Base-by-base conservation (phyloP, 805 yeast species). In the Saccharomycopsis sp. region DNA sequence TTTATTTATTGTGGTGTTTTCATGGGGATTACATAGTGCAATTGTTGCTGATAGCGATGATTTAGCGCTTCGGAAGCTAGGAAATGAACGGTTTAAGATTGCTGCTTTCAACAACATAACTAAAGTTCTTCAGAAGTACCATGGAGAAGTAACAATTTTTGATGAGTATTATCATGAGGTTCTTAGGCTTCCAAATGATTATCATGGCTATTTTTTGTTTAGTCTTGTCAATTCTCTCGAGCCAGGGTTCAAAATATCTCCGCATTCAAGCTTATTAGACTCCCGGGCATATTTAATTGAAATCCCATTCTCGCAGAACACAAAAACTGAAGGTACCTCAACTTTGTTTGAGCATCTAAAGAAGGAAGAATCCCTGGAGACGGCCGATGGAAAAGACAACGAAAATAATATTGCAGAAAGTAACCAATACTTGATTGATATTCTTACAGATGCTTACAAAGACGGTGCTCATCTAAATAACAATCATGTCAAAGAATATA, bases 1-100 rank as follows among this genome's bases (percentile, higher is more conserved):
- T 20, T 38, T 67, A 56, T 75, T 79, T 65, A 52, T 78, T 8
- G 87, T 86, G 2, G 93, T 87, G 15, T 75, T 79, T 0, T 85
- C 91, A 0, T 87, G 93, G 91, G 89, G 83, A 0, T 78, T 87
- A 59, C 96, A 87, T 68, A 87, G 93, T 0, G 78, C 89, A 0
- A 72, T 88, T 50, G 93, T 87, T 2, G 89, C 89, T 2, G 91
- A 87, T 65, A 80, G 87, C 53, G 92, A 87, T 65, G 75, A 82
- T 0, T 80, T 82, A 0, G 87, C 83, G 64, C 68, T 84, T 69
- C 74, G 94, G 23, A 74, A 78, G 61, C 73, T 73, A 53, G 93
- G 91, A 2, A 65, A 73, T 15, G 76, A 77, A 42, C 69, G 93
- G 57, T 87, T 87, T 67, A 72, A 75, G 56, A 72, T 79, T 54